These are phyloP conservation scores for Neurospora sp. DNA, from an alignment of 495 filamentous ascomycete genomes.

Conservation along the genomic window DNA sequence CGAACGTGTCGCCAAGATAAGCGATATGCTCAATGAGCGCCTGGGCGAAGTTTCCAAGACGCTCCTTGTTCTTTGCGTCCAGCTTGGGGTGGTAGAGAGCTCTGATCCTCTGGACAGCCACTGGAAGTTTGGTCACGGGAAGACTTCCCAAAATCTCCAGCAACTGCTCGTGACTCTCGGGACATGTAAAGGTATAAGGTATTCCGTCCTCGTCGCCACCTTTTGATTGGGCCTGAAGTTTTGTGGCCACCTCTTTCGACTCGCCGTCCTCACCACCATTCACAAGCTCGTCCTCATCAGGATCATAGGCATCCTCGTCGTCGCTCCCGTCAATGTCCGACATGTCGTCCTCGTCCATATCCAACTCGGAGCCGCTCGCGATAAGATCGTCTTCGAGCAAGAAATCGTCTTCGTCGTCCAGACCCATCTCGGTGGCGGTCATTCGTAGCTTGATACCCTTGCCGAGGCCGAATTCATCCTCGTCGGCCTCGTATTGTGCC, in stretches of 20 bases:
- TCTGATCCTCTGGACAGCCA: conserved; percentile 78
- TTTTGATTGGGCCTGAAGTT: conserved; percentile 18
- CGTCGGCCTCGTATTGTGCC: conserved; percentile 30
- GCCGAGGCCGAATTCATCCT: conserved; percentile 46
- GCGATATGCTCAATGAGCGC: conserved; percentile 71
- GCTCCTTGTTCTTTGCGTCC: conserved; percentile 69
- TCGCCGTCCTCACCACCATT: conserved; percentile 49
- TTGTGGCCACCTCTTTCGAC: conserved; percentile 33
- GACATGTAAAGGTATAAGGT: conserved; percentile 77
- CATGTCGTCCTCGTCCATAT: conserved; percentile 43
- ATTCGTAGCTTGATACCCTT: conserved; percentile 39
- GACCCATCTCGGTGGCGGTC: conserved; percentile 39
- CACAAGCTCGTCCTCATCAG: conserved; percentile 59
- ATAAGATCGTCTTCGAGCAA: conserved; percentile 79
- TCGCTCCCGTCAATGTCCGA: conserved; percentile 47
- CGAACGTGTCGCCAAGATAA: conserved; percentile 44
- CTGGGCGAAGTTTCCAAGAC: conserved; percentile 62
- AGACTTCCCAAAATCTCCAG: conserved; percentile 52
- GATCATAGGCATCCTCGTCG: conserved; percentile 18
- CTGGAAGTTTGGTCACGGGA: conserved; percentile 53
- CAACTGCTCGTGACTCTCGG: conserved; percentile 63
- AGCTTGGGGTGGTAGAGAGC: conserved; percentile 85
- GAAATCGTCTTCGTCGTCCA: conserved; percentile 92
- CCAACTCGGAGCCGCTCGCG: conserved; percentile 52
- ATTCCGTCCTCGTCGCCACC: conserved; percentile 41